A percentile compares a stretch with the other conserved stretches of the same genome.
phyloP scores from a whole-genome alignment of 176 grass and related monocot genomes.

The Cenchrus americanus region DNA sequence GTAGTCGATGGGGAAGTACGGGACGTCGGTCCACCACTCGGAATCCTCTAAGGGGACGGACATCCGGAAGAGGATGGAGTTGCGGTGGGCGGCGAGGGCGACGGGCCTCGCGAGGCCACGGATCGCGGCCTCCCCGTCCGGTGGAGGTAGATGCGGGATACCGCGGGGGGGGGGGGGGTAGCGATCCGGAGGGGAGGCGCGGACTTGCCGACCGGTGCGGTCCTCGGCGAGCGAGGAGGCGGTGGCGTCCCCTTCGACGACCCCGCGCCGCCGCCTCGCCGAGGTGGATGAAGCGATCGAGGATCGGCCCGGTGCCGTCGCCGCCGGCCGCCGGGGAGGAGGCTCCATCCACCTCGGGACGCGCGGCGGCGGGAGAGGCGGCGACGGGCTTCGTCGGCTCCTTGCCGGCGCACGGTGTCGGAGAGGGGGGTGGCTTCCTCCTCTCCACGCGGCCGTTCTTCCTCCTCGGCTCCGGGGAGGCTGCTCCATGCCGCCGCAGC shows the following conservation, averaged over 20 bases:
- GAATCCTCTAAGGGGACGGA: neutral
- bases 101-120: rapidly evolving
- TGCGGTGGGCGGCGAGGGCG: constrained; percentile 24
- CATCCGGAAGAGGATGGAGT: constrained; percentile 15
- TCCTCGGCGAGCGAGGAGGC: neutral
- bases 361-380: too few species aligned
- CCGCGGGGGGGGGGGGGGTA: neutral
- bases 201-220: neutral
- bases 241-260: neutral
- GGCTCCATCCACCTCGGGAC: too few species aligned
- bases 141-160: constrained; percentile 31
- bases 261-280: neutral
- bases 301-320: neutral
- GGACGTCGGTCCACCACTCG: rapidly evolving
- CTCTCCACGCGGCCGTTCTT: too few species aligned
- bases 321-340: neutral
- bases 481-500: too few species aligned
- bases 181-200: constrained; percentile 28
- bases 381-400: neutral
- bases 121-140: neutral
- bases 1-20: neutral
- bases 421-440: neutral
- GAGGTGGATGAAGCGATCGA: neutral
- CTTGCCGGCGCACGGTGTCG: neutral
- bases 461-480: too few species aligned